Percentiles rank a stretch among this genome's conserved stretches.
Conservation (phyloP, 257 asterid species). For the Solanum commersonii region DNA sequence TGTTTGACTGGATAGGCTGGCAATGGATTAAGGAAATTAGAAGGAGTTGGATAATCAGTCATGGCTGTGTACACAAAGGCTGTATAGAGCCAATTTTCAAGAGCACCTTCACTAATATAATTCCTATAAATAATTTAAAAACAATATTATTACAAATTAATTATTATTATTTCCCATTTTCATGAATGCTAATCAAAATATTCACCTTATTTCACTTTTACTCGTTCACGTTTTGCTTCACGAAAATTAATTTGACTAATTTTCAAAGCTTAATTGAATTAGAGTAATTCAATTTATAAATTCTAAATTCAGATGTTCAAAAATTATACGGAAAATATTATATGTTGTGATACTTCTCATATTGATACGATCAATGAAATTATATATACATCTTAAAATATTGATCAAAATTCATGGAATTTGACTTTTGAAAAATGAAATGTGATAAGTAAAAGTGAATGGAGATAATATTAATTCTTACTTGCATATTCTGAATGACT, state of each 20-base stretch:
- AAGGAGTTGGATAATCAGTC: slow-evolving; percentile 91
- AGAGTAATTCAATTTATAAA: no score
- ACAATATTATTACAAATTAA: neutral
- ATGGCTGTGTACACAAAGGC: slow-evolving; percentile 71
- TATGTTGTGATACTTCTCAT: neutral
- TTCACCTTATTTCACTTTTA: neutral
- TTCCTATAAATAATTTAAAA: slow-evolving; percentile 30
- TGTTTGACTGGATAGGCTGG: slow-evolving; percentile 80
- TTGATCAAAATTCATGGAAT: no score
- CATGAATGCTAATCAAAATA: neutral
- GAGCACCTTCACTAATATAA: slow-evolving; percentile 19
- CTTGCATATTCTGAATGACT: slow-evolving; percentile 80
- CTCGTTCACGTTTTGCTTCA: neutral
- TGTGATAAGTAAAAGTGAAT: no score
- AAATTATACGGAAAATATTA: no score
- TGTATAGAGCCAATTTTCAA: slow-evolving; percentile 49
- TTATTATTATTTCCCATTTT: neutral
- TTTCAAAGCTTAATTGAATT: no score
- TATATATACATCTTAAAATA: no score
- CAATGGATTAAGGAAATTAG: slow-evolving; percentile 76
- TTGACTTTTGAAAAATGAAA: no score
- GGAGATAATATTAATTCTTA: slow-evolving; percentile 6
- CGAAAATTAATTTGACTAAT: no score
- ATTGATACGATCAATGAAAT: no score
- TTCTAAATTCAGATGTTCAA: neutral